Evolutionary conservation across 768 basidiomycete species (phyloP).

Genomic region (Psilocybe tampanensis): DNA sequence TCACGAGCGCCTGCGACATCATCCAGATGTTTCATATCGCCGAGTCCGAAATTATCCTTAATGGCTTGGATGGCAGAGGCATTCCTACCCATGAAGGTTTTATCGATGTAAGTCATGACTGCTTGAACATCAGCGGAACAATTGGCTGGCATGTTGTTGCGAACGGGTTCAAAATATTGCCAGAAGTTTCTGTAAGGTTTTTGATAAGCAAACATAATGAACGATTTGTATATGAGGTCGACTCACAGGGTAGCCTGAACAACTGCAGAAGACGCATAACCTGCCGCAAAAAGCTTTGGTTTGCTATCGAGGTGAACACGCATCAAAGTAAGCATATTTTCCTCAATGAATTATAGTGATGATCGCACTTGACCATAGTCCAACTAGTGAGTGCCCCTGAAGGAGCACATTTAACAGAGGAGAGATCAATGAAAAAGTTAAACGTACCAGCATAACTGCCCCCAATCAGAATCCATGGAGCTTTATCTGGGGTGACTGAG

Average conservation of each 20-base stretch:
- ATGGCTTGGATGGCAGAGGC: constrained; percentile 49
- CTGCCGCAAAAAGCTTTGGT: constrained; percentile 63
- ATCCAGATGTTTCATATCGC: constrained; percentile 57
- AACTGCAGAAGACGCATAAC: constrained; percentile 69
- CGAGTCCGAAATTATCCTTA: constrained; percentile 63
- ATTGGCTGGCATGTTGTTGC: constrained; percentile 67
- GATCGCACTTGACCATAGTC: constrained; percentile 66
- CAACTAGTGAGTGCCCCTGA: constrained; percentile 54
- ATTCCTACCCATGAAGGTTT: constrained; percentile 50
- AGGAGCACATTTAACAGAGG: neutral
- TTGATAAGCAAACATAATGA: neutral
- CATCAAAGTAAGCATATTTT: neutral
- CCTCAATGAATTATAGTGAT: neutral
- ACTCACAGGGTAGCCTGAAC: constrained; percentile 60
- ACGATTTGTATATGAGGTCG: neutral
- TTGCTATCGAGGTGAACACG: constrained; percentile 39
- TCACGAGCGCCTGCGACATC: constrained; percentile 65
- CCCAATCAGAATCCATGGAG: constrained; percentile 53
- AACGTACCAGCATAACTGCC: constrained; percentile 51
- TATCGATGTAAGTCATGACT: constrained; percentile 63
- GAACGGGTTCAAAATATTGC: constrained; percentile 75
- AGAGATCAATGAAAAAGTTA: neutral
- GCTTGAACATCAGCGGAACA: constrained; percentile 74
- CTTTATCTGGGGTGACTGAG: constrained; percentile 55
- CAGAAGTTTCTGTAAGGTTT: constrained; percentile 52